Conservation (phyloP, 1,139 yeast genomes). For the Debaryomyces robertsiae region DNA sequence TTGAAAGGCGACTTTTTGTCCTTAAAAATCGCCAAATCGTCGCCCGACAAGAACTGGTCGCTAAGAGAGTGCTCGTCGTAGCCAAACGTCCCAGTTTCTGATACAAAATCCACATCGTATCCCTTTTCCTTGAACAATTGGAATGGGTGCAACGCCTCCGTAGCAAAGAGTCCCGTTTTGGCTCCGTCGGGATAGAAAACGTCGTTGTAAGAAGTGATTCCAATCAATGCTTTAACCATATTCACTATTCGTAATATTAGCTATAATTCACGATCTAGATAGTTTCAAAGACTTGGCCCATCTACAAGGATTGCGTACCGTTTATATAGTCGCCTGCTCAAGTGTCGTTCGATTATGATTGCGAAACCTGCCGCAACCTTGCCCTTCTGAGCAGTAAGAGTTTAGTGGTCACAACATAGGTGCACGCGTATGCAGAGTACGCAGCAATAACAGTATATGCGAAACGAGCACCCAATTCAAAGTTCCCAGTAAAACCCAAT, state of each 20-base stretch:
- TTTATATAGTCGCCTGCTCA: too few species aligned
- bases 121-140: conserved; percentile 48
- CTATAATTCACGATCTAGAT: too few species aligned
- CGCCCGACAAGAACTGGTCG: conserved; percentile 42
- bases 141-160: conserved; percentile 62
- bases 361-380: too few species aligned
- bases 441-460: too few species aligned
- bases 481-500: too few species aligned
- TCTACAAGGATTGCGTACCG: too few species aligned
- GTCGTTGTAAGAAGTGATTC: conserved; percentile 52
- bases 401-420: too few species aligned
- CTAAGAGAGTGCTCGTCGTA: conserved; percentile 55
- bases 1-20: conserved; percentile 43
- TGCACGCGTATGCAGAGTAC: too few species aligned
- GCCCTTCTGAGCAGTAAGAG: too few species aligned
- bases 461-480: too few species aligned
- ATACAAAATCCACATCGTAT: conserved; percentile 54
- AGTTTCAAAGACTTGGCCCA: too few species aligned
- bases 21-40: conserved; percentile 41
- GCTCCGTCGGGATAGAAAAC: conserved; percentile 57
- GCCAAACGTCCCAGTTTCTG: conserved; percentile 59
- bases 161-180: conserved; percentile 57
- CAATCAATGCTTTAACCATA: conserved; percentile 49
- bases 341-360: too few species aligned
- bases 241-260: background rate